These are phyloP conservation scores for Paspalum notatum DNA, from an alignment of 176 grass and related monocot species.

Conservation along the genomic window DNA sequence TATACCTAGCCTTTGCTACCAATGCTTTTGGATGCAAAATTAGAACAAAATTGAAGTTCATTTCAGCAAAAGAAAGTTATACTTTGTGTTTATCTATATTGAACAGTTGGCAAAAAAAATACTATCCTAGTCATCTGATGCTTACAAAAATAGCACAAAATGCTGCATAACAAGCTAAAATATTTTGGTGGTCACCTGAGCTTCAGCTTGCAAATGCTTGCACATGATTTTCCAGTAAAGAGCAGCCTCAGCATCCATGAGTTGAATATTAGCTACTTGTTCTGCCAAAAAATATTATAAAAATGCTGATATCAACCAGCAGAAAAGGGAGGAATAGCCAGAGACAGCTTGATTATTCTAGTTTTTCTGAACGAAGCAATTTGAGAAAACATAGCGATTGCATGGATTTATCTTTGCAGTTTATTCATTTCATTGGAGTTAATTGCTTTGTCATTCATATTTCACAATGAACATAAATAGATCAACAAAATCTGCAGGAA, in stretches of 20 bases:
- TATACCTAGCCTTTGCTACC: neutral
- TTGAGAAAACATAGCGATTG: neutral
- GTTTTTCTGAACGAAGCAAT: neutral
- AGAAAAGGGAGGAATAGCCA: conserved; percentile 2
- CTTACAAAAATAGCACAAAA: conserved; percentile 24
- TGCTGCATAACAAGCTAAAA: conserved; percentile 15
- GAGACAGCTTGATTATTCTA: conserved; percentile 10
- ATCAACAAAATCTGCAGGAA: conserved; percentile 9
- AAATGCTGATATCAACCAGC: conserved; percentile 21
- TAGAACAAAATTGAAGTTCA: neutral
- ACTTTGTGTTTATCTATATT: neutral
- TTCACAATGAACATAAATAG: conserved; percentile 21
- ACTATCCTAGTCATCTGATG: conserved; percentile 17
- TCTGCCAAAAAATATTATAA: conserved; percentile 51
- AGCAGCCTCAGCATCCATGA: conserved; percentile 86
- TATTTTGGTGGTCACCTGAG: conserved; percentile 64
- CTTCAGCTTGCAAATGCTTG: conserved; percentile 88
- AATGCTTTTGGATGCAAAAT: neutral
- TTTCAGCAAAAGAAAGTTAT: neutral
- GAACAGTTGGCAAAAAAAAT: conserved; percentile 32
- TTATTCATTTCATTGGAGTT: conserved; percentile 17
- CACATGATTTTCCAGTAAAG: conserved; percentile 93
- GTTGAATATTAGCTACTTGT: conserved; percentile 49
- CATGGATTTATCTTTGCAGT: conserved; percentile 1
- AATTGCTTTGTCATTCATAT: conserved; percentile 14